phyloP scores from a whole-genome alignment of 1,139 yeast genomes.

The Yamadazyma atmosphaerica region DNA sequence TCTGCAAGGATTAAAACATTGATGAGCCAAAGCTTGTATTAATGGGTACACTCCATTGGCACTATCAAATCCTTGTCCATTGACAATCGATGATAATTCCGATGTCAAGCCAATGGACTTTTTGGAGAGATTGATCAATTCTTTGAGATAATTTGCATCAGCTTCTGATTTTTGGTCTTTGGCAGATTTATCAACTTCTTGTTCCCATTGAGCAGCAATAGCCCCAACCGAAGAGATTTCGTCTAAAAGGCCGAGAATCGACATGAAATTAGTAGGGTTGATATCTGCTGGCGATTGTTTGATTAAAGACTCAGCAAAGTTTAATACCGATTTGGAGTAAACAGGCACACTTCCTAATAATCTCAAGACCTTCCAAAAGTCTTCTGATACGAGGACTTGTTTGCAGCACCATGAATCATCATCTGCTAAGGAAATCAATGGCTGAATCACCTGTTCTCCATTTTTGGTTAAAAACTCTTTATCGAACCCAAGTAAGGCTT shows the following conservation, averaged over 20 bases:
- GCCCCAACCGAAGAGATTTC: constrained; percentile 85
- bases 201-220: constrained; percentile 75
- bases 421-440: constrained; percentile 52
- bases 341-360: constrained; percentile 55
- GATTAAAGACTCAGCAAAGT: constrained; percentile 48
- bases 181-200: constrained; percentile 42
- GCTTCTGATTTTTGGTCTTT: constrained; percentile 15
- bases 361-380: constrained; percentile 66
- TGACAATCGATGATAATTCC: constrained; percentile 35
- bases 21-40: constrained; percentile 80
- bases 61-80: constrained; percentile 19
- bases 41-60: constrained; percentile 55
- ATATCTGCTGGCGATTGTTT: constrained; percentile 39
- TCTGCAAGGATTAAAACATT: constrained; percentile 84
- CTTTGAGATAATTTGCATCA: constrained; percentile 48
- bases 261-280: constrained; percentile 54
- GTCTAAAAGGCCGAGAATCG: constrained; percentile 68
- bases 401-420: constrained; percentile 49
- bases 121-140: constrained; percentile 57
- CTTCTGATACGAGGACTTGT: constrained; percentile 42
- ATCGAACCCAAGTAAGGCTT: constrained; percentile 26
- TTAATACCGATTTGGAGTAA: constrained; percentile 50
- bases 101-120: constrained; percentile 63
- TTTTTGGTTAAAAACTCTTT: constrained; percentile 43
- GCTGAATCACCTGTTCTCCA: constrained; percentile 53